A percentile compares a stretch with the other conserved stretches of the same genome.
These are phyloP conservation scores for Auricularia auricula-judae DNA, from an alignment of 768 basidiomycete genomes.

Conservation along the genomic window DNA sequence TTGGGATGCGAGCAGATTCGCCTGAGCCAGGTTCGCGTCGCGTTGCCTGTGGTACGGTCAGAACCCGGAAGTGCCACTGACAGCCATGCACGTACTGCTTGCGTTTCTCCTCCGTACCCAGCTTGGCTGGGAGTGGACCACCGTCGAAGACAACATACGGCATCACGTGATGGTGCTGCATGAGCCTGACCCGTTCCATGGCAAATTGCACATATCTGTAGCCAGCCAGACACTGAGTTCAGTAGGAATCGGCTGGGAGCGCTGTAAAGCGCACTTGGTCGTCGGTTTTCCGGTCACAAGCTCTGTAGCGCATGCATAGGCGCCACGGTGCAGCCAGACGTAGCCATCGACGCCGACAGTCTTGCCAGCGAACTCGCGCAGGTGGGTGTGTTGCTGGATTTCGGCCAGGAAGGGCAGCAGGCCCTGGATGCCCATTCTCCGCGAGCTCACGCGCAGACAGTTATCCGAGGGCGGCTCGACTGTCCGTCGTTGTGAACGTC, in stretches of 20 bases:
- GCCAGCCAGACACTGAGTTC: background rate
- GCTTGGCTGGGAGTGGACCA: constrained; percentile 90
- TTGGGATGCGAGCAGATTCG: constrained; percentile 60
- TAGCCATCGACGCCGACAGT: constrained; percentile 91
- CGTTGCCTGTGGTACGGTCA: constrained; percentile 34
- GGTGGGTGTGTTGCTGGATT: constrained; percentile 66
- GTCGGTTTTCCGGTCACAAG: constrained; percentile 77
- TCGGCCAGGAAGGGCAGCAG: constrained; percentile 83
- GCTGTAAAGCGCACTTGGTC: constrained; percentile 50
- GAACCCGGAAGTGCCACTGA: background rate
- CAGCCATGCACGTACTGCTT: constrained; percentile 27
- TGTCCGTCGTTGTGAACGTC: too few species aligned
- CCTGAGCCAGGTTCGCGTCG: constrained; percentile 65
- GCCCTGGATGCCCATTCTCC: constrained; percentile 81
- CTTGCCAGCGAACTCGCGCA: constrained; percentile 75
- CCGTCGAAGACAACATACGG: constrained; percentile 97
- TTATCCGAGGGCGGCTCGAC: too few species aligned
- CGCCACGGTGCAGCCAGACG: constrained; percentile 85
- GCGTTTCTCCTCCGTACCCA: constrained; percentile 74
- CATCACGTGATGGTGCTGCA: constrained; percentile 72
- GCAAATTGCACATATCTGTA: constrained; percentile 90
- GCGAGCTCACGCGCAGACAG: too few species aligned
- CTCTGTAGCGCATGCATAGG: constrained; percentile 83
- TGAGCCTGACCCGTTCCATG: constrained; percentile 81
- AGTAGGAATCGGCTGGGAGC: background rate